A percentile compares a stretch with the other conserved stretches of the same genome.
phyloP scores from a whole-genome alignment of 148 eudicot species.

The Silene latifolia region DNA sequence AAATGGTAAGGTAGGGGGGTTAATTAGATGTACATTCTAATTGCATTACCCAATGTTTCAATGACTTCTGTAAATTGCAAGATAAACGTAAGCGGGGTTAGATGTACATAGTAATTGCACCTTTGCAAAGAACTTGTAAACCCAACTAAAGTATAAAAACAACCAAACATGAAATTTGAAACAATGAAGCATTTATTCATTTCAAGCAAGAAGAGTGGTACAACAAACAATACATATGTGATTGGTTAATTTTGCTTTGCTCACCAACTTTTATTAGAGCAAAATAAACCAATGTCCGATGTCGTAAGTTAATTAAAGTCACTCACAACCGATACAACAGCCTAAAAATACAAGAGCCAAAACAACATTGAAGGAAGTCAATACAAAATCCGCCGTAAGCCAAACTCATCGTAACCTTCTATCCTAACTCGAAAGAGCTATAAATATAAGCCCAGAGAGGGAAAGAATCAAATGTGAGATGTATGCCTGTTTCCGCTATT shows the following conservation, averaged over 20 bases:
- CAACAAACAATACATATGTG: neutral
- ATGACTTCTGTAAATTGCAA: too few relatives aligned
- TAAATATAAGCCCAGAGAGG: neutral
- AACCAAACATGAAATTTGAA: neutral
- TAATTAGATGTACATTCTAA: too few relatives aligned
- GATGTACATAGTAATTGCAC: too few relatives aligned
- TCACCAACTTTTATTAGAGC: neutral
- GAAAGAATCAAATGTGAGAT: constrained; percentile 1
- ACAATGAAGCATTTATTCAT: constrained; percentile 3
- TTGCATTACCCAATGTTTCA: too few relatives aligned
- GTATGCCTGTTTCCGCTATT: neutral
- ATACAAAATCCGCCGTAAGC: constrained; percentile 4
- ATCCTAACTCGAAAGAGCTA: constrained; percentile 6
- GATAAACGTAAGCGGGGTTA: too few relatives aligned
- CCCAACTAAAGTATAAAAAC: too few relatives aligned
- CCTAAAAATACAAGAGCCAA: constrained; percentile 13
- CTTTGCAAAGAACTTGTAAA: too few relatives aligned
- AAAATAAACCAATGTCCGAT: neutral
- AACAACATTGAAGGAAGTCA: neutral
- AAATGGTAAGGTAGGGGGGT: too few relatives aligned
- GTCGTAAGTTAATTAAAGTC: neutral
- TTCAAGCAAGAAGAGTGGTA: neutral
- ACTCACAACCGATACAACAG: neutral
- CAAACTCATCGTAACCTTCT: neutral
- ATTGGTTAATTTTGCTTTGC: neutral